Conservation (phyloP, 495 filamentous ascomycete genomes). For the Penicillium pancosmium region DNA sequence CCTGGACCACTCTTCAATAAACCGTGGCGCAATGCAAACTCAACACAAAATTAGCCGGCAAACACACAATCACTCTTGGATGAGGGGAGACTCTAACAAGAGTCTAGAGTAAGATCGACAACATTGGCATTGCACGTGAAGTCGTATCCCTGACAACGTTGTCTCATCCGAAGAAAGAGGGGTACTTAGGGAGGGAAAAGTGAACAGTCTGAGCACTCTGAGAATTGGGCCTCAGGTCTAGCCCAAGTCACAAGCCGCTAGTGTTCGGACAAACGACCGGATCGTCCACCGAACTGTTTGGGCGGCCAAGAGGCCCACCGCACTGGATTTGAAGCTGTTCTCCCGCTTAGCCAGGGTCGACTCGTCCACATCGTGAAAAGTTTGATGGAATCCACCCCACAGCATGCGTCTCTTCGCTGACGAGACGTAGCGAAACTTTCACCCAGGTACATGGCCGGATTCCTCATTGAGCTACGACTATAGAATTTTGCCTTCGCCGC, state of each 20-base stretch:
- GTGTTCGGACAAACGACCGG: conserved; percentile 2
- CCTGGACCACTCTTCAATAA: conserved; percentile 7
- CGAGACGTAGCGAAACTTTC: background rate
- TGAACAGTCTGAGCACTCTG: background rate
- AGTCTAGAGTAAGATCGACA: conserved; percentile 2
- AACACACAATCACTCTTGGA: conserved; percentile 1
- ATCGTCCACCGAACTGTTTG: conserved; percentile 13
- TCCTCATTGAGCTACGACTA: background rate
- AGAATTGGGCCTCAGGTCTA: conserved; percentile 5
- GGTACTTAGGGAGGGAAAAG: background rate
- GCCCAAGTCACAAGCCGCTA: conserved; percentile 11
- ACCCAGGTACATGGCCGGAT: background rate
- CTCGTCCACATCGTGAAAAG: background rate
- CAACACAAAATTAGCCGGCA: conserved; percentile 3
- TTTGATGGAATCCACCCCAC: background rate
- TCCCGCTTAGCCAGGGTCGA: background rate
- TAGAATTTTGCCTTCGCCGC: background rate
- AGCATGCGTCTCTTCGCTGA: background rate
- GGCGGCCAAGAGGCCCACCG: conserved; percentile 14
- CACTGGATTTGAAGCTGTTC: conserved; percentile 15
- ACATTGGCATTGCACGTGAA: conserved; percentile 3
- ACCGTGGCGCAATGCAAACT: conserved; percentile 14
- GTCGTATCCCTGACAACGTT: background rate
- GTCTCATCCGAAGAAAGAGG: no score
- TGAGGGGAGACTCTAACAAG: background rate